A percentile compares a stretch with the other conserved stretches of the same genome.
Evolutionary conservation across 2,329 filamentous ascomycete genomes (phyloP).

Genomic region (Neurospora sp.): DNA sequence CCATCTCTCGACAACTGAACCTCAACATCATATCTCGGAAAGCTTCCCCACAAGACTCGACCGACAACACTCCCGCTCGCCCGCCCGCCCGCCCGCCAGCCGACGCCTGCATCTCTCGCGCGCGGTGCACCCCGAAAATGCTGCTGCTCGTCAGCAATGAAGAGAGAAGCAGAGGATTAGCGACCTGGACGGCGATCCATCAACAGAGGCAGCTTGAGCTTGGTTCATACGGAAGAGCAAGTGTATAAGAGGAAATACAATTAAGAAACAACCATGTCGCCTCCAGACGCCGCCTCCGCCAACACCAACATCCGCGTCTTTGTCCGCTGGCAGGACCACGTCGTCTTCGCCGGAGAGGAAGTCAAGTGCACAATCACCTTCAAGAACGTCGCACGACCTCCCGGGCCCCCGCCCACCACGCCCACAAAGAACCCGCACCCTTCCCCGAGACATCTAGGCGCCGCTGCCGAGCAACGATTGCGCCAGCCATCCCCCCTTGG

Average conservation of each 20-base stretch:
- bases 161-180: not conserved
- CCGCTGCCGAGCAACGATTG: conserved; percentile 28
- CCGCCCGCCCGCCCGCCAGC: not conserved
- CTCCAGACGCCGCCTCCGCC: conserved; percentile 28
- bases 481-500: conserved; percentile 34
- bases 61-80: not conserved
- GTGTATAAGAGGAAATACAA: not conserved
- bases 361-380: conserved; percentile 95
- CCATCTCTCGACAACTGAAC: not conserved
- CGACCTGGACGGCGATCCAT: not conserved
- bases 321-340: conserved; percentile 87
- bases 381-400: conserved; percentile 60
- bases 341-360: conserved; percentile 93
- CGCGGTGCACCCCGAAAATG: not conserved
- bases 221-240: not conserved
- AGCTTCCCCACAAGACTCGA: not conserved
- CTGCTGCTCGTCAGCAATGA: not conserved
- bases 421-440: conserved; percentile 15
- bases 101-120: not conserved
- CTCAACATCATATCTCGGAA: not conserved
- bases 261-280: conserved; percentile 32
- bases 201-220: not conserved
- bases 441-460: conserved; percentile 18
- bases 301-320: conserved; percentile 79
- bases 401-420: conserved; percentile 10